phyloP scores from a whole-genome alignment of 2,329 filamentous ascomycete species.

The Cryphonectria parasitica region DNA sequence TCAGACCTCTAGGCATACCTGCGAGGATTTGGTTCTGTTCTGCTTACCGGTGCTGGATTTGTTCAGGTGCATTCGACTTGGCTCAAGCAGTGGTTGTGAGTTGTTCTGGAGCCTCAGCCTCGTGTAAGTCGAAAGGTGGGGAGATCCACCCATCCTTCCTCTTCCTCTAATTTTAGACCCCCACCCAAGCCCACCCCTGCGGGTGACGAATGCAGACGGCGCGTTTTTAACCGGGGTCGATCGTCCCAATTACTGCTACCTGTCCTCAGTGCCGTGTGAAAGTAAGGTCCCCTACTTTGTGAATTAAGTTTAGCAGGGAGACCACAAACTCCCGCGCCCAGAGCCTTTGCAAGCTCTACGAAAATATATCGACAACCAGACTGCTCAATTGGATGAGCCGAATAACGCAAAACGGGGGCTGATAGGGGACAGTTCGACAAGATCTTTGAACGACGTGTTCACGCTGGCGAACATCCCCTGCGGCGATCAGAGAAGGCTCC shows the following conservation, averaged over 20 bases:
- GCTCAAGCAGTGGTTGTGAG: not conserved
- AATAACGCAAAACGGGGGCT: not conserved
- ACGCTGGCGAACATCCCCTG: constrained; percentile 6
- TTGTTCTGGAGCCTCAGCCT: not conserved
- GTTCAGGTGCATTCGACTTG: not conserved
- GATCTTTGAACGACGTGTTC: not conserved
- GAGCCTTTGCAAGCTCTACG: constrained; percentile 11
- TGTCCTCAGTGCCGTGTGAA: constrained; percentile 3
- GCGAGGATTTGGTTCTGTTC: not conserved
- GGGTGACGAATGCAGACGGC: constrained; percentile 11
- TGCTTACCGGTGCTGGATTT: too few species aligned
- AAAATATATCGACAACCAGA: not conserved
- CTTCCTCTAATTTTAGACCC: constrained; percentile 1
- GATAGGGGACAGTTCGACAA: constrained; percentile 1
- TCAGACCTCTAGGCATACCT: not conserved
- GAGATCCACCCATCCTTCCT: not conserved
- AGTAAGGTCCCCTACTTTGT: not conserved
- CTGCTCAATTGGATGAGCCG: not conserved
- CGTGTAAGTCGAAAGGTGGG: constrained; percentile 15
- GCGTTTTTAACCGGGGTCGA: constrained; percentile 1
- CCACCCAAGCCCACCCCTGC: not conserved
- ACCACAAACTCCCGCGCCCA: not conserved
- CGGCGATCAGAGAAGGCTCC: not conserved
- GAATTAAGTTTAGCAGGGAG: constrained; percentile 7
- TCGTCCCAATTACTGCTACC: not conserved